Conservation (phyloP, 768 basidiomycete genomes). For the Boletus coccyginus region DNA sequence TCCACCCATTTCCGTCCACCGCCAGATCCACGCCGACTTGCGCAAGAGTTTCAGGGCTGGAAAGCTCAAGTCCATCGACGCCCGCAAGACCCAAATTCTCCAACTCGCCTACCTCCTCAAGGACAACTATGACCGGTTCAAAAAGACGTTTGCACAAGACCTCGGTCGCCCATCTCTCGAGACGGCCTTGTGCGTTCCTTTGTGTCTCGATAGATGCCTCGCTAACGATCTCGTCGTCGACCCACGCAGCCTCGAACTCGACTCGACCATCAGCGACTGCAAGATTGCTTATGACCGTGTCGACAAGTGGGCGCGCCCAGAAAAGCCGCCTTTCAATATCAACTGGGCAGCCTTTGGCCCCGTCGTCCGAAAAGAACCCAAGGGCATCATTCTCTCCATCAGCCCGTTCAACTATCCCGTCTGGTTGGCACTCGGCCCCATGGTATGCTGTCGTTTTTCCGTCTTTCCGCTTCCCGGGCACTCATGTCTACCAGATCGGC, state of each 20-base stretch:
- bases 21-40: slow-evolving; percentile 56
- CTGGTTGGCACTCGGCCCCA: slow-evolving; percentile 52
- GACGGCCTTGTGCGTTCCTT: slow-evolving; percentile 44
- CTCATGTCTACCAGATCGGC: slow-evolving; percentile 40
- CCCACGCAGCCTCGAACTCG: slow-evolving; percentile 58
- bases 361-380: slow-evolving; percentile 68
- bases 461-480: neutral
- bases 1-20: too few relatives aligned
- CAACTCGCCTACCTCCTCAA: slow-evolving; percentile 70
- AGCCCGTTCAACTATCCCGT: slow-evolving; percentile 76
- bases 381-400: slow-evolving; percentile 70
- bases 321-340: slow-evolving; percentile 52
- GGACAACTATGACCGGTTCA: slow-evolving; percentile 65
- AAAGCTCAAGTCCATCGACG: slow-evolving; percentile 62
- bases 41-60: slow-evolving; percentile 59
- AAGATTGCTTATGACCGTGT: slow-evolving; percentile 57
- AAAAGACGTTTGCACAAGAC: slow-evolving; percentile 56
- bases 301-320: slow-evolving; percentile 72
- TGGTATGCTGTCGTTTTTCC: slow-evolving; percentile 39
- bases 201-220: neutral
- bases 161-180: slow-evolving; percentile 64
- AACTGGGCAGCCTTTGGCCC: slow-evolving; percentile 62
- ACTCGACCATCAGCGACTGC: slow-evolving; percentile 51
- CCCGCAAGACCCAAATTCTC: slow-evolving; percentile 73
- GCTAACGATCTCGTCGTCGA: neutral